phyloP scores from a whole-genome alignment of 371 early-diverging fungal species.

The Actinomucor elegans region DNA sequence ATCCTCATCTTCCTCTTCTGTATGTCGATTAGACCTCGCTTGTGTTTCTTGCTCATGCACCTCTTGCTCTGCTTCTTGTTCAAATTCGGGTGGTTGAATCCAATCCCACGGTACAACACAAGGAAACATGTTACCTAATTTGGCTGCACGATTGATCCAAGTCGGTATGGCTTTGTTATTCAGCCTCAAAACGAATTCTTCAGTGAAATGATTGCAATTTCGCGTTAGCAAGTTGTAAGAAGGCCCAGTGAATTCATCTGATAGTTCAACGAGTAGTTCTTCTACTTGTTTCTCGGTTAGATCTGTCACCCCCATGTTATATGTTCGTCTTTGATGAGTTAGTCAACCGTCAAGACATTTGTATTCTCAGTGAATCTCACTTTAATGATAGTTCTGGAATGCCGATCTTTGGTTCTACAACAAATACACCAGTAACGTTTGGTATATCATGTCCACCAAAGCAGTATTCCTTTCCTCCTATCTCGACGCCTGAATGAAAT shows the following conservation, averaged over 20 bases:
- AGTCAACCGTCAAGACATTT: background rate
- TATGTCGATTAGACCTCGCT: too few relatives aligned
- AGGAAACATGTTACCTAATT: slow-evolving; percentile 56
- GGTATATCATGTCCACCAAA: slow-evolving; percentile 59
- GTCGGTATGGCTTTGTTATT: slow-evolving; percentile 46
- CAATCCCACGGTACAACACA: slow-evolving; percentile 60
- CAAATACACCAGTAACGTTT: slow-evolving; percentile 56
- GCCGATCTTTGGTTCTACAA: slow-evolving; percentile 50
- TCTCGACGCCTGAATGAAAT: slow-evolving; percentile 60
- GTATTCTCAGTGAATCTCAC: slow-evolving; percentile 16
- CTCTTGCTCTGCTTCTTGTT: slow-evolving; percentile 17
- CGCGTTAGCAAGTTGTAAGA: slow-evolving; percentile 55
- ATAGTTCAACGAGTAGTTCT: slow-evolving; percentile 39
- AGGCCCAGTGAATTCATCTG: slow-evolving; percentile 52
- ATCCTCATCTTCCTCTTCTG: slow-evolving; percentile 4
- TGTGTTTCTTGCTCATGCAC: background rate
- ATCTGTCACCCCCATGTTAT: slow-evolving; percentile 48
- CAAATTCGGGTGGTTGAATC: slow-evolving; percentile 55
- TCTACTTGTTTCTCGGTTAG: slow-evolving; percentile 47
- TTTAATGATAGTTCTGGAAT: slow-evolving; percentile 53
- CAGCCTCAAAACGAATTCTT: slow-evolving; percentile 41
- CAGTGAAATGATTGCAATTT: slow-evolving; percentile 62
- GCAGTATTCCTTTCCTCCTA: slow-evolving; percentile 54
- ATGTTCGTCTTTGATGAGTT: slow-evolving; percentile 37
- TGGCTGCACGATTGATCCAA: slow-evolving; percentile 64